phyloP scores from a whole-genome alignment of 768 basidiomycete genomes.

The Boletus insuetus region DNA sequence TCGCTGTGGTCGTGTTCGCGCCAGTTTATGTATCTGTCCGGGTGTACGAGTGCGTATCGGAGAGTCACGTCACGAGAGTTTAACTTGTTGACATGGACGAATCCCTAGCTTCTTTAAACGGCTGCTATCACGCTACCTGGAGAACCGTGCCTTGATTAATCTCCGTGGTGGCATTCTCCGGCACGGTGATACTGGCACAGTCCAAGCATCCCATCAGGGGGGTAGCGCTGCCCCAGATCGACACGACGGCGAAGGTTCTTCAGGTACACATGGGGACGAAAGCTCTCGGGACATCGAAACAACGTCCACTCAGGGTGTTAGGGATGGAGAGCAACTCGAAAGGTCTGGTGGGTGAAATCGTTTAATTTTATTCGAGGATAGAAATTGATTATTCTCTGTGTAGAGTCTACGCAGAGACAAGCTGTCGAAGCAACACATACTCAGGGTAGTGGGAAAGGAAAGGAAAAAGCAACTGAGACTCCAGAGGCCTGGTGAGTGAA shows the following conservation, averaged over 20 bases:
- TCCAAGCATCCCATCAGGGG: not conserved
- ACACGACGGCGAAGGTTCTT: not conserved
- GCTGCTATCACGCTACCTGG: not conserved
- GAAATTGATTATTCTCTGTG: too few relatives aligned
- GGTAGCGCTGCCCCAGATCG: not conserved
- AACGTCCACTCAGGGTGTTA: not conserved
- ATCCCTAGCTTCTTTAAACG: not conserved
- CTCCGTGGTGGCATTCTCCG: not conserved
- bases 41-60: conserved; percentile 9
- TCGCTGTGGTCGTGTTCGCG: conserved; percentile 1
- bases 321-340: not conserved
- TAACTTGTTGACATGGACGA: not conserved
- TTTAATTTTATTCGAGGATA: too few relatives aligned
- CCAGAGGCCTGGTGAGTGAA: not conserved
- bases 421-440: too few relatives aligned
- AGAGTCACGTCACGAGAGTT: too few relatives aligned
- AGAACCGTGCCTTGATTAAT: conserved; percentile 3
- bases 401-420: too few relatives aligned
- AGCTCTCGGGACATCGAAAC: not conserved
- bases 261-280: not conserved
- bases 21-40: conserved; percentile 10
- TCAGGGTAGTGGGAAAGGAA: not conserved
- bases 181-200: too few relatives aligned
- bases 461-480: not conserved
- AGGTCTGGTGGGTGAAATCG: too few relatives aligned